Base-by-base conservation (phyloP, 2,329 filamentous ascomycete species). In the Seiridium cupressi region DNA sequence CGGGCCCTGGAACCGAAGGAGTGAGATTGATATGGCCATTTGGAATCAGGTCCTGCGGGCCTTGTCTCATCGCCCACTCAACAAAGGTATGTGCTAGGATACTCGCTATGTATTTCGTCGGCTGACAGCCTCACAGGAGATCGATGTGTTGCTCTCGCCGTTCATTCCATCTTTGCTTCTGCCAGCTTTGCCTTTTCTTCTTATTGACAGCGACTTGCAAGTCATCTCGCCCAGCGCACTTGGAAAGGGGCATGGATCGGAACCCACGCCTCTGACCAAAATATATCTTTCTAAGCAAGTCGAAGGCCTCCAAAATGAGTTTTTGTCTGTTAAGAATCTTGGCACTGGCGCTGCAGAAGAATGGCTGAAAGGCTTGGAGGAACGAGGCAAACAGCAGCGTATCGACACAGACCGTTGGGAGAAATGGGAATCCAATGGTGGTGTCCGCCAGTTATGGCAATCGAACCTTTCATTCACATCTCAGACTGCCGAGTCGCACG, bases 331-430 rank as follows among this genome's bases (percentile, higher is more conserved):
- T 58, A 84, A 85, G 66, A 74, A 78, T n/a, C 81, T 91, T 65
- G 89, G 91, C n/a, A 67, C 81, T 49, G 87, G 88, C 47, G 84
- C 88, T 9, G 82, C 84, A 3, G 89, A 92, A 65, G 91, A 93
- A 72, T 95, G 91, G 91, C 79, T 87, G 36, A 93, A 93, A 73
- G 91, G 91, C 8, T 81, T 95, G 3, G 83, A 87, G 48, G 77
- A 76, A 35, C 81, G 85, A 60, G 89, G 90, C 8, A 84, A 84
- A 66, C 80, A 85, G 61, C 76, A 80, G 54, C 82, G 86, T 65
- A 80, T 78, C 9, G 86, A 90, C 69, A 81, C 85, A 36, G 81
- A 84, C 35, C 84, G 89, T 55, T 94, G 90, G 88, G 91, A 93
- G 70, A 89, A 87, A 67, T 94, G 89, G 86, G 86, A 88, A 63